Percentiles rank a stretch among this genome's conserved stretches.
Evolutionary conservation across 129 eudicot genomes (phyloP).

Genomic region (Heracleum sosnowskyi): DNA sequence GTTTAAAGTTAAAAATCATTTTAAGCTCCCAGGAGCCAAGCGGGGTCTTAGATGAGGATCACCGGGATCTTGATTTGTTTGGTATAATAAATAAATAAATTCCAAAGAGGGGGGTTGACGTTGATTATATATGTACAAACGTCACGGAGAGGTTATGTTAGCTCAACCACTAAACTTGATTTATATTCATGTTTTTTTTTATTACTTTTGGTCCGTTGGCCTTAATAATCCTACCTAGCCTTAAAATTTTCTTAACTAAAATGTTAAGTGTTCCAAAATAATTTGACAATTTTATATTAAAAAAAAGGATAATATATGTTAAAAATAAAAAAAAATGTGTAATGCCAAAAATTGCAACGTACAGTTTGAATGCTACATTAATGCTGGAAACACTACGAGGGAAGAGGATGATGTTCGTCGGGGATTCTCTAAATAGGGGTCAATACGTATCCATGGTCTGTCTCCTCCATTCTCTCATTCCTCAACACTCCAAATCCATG

Average conservation of each 20-base stretch:
- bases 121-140: neutral
- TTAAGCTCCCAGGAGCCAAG: too few relatives aligned
- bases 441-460: slow-evolving; percentile 87
- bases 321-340: too few relatives aligned
- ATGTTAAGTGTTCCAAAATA: too few relatives aligned
- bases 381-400: slow-evolving; percentile 82
- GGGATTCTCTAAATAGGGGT: slow-evolving; percentile 87
- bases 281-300: too few relatives aligned
- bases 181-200: neutral
- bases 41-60: too few relatives aligned
- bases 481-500: slow-evolving; percentile 74
- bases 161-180: neutral
- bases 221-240: neutral
- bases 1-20: too few relatives aligned
- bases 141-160: neutral
- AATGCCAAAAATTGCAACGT: too few relatives aligned
- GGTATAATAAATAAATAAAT: neutral
- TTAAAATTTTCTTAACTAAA: too few relatives aligned
- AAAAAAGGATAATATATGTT: too few relatives aligned
- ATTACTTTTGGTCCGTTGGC: neutral
- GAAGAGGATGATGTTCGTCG: slow-evolving; percentile 88
- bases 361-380: slow-evolving; percentile 75
- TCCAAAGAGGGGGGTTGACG: neutral
- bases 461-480: slow-evolving; percentile 69
- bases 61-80: too few relatives aligned